Evolutionary conservation across 2,329 filamentous ascomycete genomes (phyloP).

Genomic region (Trichoderma atroviride): DNA sequence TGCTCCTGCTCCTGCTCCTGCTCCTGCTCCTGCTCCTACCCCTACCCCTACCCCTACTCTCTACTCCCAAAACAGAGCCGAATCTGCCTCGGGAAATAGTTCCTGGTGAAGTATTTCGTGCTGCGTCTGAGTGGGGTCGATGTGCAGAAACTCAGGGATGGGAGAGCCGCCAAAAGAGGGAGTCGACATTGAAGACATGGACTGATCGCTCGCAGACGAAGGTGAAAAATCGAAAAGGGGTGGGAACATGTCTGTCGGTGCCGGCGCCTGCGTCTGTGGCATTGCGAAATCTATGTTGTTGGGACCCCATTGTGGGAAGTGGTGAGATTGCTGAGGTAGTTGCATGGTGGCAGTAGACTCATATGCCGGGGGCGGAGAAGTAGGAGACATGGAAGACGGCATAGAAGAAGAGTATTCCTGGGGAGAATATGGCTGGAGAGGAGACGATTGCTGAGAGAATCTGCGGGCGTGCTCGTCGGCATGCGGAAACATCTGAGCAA

Average conservation of each 20-base stretch:
- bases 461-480: not conserved
- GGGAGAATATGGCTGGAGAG: not conserved
- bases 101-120: not conserved
- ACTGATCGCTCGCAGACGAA: not conserved
- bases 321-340: not conserved
- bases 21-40: no score
- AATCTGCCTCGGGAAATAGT: not conserved
- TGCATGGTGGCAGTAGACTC: not conserved
- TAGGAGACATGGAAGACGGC: not conserved
- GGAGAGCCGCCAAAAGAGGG: not conserved
- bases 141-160: not conserved
- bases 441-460: not conserved
- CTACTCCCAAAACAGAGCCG: not conserved
- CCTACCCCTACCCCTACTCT: no score
- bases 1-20: no score
- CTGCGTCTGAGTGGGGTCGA: not conserved
- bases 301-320: not conserved
- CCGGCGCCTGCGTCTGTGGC: not conserved
- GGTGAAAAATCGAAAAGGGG: not conserved
- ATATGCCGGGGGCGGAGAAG: not conserved
- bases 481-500: not conserved
- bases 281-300: not conserved
- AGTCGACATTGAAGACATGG: not conserved
- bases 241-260: not conserved
- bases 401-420: not conserved